Evolutionary conservation across 768 basidiomycete species (phyloP).

Genomic region (Suillus subaureus): DNA sequence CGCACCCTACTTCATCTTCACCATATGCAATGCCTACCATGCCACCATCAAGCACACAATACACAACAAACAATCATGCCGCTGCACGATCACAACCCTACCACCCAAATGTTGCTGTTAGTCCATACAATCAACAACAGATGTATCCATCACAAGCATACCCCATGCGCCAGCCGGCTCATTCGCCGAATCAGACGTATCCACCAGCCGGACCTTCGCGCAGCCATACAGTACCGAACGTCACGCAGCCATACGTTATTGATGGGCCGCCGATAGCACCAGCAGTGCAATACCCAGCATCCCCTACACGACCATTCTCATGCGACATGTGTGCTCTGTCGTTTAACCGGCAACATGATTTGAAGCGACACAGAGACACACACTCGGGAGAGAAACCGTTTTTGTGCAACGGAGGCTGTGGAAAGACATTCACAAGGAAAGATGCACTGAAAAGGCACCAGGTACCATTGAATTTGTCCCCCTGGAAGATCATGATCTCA

Average conservation of each 20-base stretch:
- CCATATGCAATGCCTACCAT: slow-evolving; percentile 23
- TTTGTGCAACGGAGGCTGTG: slow-evolving; percentile 80
- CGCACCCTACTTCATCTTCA: slow-evolving; percentile 20
- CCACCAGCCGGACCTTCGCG: slow-evolving; percentile 1
- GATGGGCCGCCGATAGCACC: slow-evolving; percentile 12
- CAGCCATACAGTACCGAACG: neutral
- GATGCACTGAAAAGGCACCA: slow-evolving; percentile 87
- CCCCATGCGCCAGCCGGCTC: slow-evolving; percentile 34
- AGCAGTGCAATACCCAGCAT: slow-evolving; percentile 53
- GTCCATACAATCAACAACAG: slow-evolving; percentile 28
- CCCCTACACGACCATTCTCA: slow-evolving; percentile 63
- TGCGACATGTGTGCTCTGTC: slow-evolving; percentile 78
- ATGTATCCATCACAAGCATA: slow-evolving; percentile 28
- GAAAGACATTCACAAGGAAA: slow-evolving; percentile 86
- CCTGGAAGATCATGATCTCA: slow-evolving; percentile 13
- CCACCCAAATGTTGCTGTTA: slow-evolving; percentile 11
- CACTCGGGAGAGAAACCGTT: slow-evolving; percentile 87
- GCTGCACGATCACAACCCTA: slow-evolving; percentile 27
- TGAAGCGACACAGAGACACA: slow-evolving; percentile 83
- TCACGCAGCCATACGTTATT: neutral
- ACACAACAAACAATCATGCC: slow-evolving; percentile 20
- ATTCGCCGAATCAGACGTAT: slow-evolving; percentile 29
- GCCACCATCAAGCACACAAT: slow-evolving; percentile 15
- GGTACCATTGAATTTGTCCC: slow-evolving; percentile 37
- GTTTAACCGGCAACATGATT: slow-evolving; percentile 84